Evolutionary conservation across 202 grass and related monocot genomes (phyloP).

Genomic region (Bolboschoenoplectus hybrid): DNA sequence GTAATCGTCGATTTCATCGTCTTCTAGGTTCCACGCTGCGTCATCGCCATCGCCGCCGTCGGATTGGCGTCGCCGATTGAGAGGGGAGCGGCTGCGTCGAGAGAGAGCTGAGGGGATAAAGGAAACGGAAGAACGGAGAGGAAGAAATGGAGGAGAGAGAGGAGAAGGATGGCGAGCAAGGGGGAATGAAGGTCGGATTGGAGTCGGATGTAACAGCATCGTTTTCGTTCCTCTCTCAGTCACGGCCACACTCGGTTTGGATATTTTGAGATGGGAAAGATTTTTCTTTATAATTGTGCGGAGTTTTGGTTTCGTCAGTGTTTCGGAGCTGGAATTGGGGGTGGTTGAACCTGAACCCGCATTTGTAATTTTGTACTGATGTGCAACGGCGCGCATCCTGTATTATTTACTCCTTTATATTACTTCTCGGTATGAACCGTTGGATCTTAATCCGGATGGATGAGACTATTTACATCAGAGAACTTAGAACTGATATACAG

Average conservation of each 20-base stretch:
- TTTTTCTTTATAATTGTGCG: not conserved
- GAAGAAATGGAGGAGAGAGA: conserved; percentile 13
- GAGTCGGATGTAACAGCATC: not conserved
- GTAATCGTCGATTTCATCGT: conserved; percentile 46
- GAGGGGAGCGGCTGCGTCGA: conserved; percentile 8
- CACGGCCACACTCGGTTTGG: not conserved
- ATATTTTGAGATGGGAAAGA: conserved; percentile 1
- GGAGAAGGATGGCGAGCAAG: conserved; percentile 1
- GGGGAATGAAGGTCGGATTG: not conserved
- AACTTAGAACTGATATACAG: too few relatives aligned
- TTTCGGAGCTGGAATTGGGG: too few relatives aligned
- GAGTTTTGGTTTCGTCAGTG: too few relatives aligned
- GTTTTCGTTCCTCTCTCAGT: not conserved
- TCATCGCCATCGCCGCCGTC: conserved; percentile 12
- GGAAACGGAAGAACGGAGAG: not conserved
- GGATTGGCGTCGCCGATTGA: not conserved
- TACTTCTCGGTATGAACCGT: too few relatives aligned
- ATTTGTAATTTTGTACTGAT: too few relatives aligned
- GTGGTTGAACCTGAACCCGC: too few relatives aligned
- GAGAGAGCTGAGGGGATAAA: conserved; percentile 7
- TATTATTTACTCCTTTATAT: too few relatives aligned
- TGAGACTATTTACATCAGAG: too few relatives aligned
- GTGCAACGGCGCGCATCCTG: too few relatives aligned
- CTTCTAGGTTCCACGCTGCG: not conserved
- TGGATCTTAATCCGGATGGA: too few relatives aligned